Evolutionary conservation across 1,139 yeast species (phyloP).

Genomic region (Blastobotrys raffinosifermentans): DNA sequence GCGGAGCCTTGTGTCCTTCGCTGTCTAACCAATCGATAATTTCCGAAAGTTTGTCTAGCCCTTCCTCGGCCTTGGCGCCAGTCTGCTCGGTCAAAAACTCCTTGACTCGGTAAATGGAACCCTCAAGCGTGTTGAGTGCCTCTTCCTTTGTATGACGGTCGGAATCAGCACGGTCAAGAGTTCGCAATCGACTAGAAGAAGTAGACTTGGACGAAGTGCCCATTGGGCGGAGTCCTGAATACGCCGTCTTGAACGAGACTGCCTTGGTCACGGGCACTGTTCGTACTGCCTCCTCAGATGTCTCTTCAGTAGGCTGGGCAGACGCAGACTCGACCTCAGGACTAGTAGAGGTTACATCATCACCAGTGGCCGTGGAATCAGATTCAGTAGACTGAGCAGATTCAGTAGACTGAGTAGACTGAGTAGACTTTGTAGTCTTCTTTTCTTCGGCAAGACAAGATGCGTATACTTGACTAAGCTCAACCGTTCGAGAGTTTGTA

Average conservation of each 20-base stretch:
- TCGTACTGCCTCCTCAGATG: slow-evolving; percentile 7
- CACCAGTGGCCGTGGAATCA: slow-evolving; percentile 6
- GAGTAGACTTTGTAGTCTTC: slow-evolving; percentile 8
- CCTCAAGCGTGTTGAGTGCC: slow-evolving; percentile 32
- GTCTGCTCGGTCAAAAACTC: slow-evolving; percentile 14
- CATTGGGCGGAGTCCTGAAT: slow-evolving; percentile 27
- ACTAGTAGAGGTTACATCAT: slow-evolving; percentile 9
- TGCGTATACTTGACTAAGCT: slow-evolving; percentile 19
- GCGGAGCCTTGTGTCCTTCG: slow-evolving; percentile 53
- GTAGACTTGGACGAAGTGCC: slow-evolving; percentile 27
- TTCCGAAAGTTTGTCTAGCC: slow-evolving; percentile 34
- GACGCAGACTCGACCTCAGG: slow-evolving; percentile 3
- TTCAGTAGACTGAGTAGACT: slow-evolving; percentile 7
- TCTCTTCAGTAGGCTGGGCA: slow-evolving; percentile 5
- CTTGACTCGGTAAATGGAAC: slow-evolving; percentile 30
- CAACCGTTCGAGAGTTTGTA: slow-evolving; percentile 26
- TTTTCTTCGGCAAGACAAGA: slow-evolving; percentile 15
- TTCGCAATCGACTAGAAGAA: slow-evolving; percentile 25
- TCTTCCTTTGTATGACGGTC: slow-evolving; percentile 30
- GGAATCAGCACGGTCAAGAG: slow-evolving; percentile 27
- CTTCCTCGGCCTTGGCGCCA: slow-evolving; percentile 9
- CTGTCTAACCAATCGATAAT: slow-evolving; percentile 75
- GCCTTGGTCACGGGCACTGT: slow-evolving; percentile 12
- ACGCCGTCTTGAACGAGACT: slow-evolving; percentile 19
- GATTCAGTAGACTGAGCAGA: slow-evolving; percentile 7